Evolutionary conservation across 177 flowering plant species (phyloP).

Genomic region (Tripterygium wilfordii): DNA sequence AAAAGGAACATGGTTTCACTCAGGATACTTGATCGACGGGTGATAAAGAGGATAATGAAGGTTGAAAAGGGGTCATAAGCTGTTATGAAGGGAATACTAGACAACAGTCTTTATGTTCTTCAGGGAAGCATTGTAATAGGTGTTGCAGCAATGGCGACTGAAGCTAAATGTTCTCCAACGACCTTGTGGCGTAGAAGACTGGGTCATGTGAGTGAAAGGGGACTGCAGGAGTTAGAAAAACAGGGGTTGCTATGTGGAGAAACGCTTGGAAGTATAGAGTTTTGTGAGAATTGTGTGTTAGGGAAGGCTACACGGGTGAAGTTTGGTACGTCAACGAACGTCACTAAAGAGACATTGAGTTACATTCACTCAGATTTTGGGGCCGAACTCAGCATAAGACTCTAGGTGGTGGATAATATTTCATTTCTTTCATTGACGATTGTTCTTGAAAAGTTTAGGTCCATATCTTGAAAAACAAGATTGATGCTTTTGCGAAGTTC

Average conservation of each 20-base stretch:
- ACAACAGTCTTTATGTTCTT: not conserved
- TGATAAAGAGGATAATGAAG: not conserved
- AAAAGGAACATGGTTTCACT: constrained; percentile 1
- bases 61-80: not conserved
- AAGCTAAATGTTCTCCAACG: not conserved
- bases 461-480: too few relatives aligned
- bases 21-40: not conserved
- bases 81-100: not conserved
- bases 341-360: not conserved
- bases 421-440: too few relatives aligned
- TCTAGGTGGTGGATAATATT: too few relatives aligned
- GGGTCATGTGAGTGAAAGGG: constrained; percentile 5
- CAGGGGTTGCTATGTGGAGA: constrained; percentile 3
- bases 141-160: not conserved
- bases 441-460: too few relatives aligned
- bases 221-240: not conserved
- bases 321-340: not conserved
- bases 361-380: constrained; percentile 5
- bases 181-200: constrained; percentile 1
- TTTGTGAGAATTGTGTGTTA: constrained; percentile 1
- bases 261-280: not conserved
- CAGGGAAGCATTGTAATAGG: not conserved
- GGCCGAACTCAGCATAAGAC: too few relatives aligned
- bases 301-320: constrained; percentile 1
- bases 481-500: too few relatives aligned